Base-by-base conservation (phyloP, 495 filamentous ascomycete species). In the Oidiodendron maius region DNA sequence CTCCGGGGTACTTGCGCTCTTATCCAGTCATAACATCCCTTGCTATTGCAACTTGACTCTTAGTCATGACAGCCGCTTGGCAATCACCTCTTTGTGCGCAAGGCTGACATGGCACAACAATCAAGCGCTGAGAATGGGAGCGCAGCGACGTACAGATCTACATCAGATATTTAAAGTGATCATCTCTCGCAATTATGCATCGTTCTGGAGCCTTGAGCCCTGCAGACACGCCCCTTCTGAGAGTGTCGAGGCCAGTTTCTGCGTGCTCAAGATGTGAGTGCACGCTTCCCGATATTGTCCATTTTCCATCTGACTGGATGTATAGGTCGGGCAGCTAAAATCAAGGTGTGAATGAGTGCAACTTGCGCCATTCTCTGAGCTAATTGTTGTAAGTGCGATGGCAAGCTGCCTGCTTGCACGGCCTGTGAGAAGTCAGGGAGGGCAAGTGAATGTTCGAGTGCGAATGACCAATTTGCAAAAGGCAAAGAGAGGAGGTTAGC, bases 401-500 rank as follows among this genome's bases (percentile, higher is more conserved):
- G 90, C 44, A 95, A 95, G 61, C 72, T 97, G 15, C 91, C 91
- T 12, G 87, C 89, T 16, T 97, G 91, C 61, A 89, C 88, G 13
- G 89, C 91, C 18, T 96, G 91, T 58, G 91, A 95, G 61, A 86
- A 85, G 61, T 83, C 84, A 6, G 86, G 87, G 34, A 85, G 84
- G 45, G 80, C 82, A 35, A 77, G 73, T 53, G 86, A 88, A 52
- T 97, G 91, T 62, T 91, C 89, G n/a, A 87, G 87, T 30, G 87
- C 90, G 2, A 95, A 87, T 50, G 91, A 96, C 60, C 87, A 95
- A 64, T 95, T 96, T 64, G 89, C 91, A 12, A 79, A 86, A 48
- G 91, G 91, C 21, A 96, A 95, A 66, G 91, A 97, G 61, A 75
- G 91, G 56, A 96, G 76, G 76, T 56, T 37, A 28, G 15, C 6